Percentiles rank a stretch among this genome's conserved stretches.
These are phyloP conservation scores for Nitzschia putrida DNA, from an alignment of 108 stramenopile genomes.

Conservation along the genomic window DNA sequence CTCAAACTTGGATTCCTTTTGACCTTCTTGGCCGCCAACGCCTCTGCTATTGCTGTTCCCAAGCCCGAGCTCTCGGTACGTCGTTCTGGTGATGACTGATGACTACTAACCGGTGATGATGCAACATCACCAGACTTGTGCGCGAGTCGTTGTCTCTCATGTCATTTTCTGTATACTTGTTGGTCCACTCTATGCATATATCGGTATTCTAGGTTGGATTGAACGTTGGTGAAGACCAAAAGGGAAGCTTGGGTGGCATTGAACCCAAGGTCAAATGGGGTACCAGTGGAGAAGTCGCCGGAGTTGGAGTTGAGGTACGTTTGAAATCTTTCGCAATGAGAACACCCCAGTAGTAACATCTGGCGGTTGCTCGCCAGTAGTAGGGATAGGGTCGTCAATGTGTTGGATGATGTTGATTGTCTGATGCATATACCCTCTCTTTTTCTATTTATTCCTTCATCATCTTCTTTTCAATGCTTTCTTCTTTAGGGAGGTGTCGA, in stretches of 20 bases:
- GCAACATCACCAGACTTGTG: too few relatives aligned
- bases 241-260: conserved; percentile 32
- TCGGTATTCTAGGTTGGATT: conserved; percentile 29
- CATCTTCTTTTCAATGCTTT: not conserved
- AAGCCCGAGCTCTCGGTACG: conserved; percentile 6
- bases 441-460: not conserved
- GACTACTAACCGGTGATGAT: too few relatives aligned
- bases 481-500: conserved; percentile 37
- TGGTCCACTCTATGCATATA: not conserved
- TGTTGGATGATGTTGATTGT: too few relatives aligned
- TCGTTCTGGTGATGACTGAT: too few relatives aligned
- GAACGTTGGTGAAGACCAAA: conserved; percentile 25
- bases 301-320: conserved; percentile 40
- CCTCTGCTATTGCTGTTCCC: not conserved
- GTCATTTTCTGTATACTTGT: too few relatives aligned
- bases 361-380: not conserved
- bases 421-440: not conserved
- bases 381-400: too few relatives aligned
- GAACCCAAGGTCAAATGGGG: conserved; percentile 40
- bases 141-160: too few relatives aligned
- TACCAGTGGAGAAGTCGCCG: conserved; percentile 19
- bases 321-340: not conserved
- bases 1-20: not conserved
- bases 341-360: not conserved
- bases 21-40: not conserved